Conservation (phyloP, 257 asterid species). For the Leptodermis oblonga region DNA sequence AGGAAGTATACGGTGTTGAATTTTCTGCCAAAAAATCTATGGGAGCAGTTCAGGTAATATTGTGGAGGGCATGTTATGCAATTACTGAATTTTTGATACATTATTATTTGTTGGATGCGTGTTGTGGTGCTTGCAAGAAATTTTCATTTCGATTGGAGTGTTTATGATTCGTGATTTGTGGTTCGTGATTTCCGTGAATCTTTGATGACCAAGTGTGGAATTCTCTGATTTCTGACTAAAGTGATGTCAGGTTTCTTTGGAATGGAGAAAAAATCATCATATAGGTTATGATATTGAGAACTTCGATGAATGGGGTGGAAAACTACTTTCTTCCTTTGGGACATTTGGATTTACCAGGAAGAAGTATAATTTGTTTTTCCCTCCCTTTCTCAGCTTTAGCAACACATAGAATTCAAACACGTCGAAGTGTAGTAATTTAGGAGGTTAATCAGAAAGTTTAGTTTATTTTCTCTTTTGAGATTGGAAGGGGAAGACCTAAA, state of each 20-base stretch:
- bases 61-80: background rate
- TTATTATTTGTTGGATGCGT: background rate
- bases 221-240: background rate
- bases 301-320: background rate
- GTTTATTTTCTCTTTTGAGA: too few species aligned
- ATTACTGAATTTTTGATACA: background rate
- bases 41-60: slow-evolving; percentile 94
- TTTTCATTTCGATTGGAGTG: background rate
- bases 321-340: background rate
- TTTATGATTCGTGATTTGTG: background rate
- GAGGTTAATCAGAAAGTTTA: background rate
- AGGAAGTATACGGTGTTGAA: slow-evolving; percentile 89
- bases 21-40: slow-evolving; percentile 92
- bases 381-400: background rate
- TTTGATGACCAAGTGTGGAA: background rate
- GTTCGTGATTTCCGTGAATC: background rate
- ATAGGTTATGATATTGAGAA: background rate
- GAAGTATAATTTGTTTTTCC: background rate
- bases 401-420: too few species aligned
- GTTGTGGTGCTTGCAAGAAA: background rate
- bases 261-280: background rate
- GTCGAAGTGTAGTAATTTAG: too few species aligned
- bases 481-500: too few species aligned
- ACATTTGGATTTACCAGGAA: background rate
- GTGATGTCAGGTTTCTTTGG: background rate